Conservation (phyloP, 306 rosid genomes). For the Cucurbita moschata region DNA sequence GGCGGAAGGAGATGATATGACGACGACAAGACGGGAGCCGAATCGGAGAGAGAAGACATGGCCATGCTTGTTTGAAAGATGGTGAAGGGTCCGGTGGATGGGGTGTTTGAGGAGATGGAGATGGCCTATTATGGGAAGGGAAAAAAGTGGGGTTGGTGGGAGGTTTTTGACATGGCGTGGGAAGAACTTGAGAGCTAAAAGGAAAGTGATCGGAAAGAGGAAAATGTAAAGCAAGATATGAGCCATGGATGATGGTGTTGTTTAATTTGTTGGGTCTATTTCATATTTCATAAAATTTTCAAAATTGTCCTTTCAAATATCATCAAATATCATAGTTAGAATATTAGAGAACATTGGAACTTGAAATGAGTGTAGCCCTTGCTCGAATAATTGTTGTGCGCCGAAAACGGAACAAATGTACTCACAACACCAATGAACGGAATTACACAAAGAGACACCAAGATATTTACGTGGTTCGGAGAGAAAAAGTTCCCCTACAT, state of each 20-base stretch:
- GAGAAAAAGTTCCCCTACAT: too few species aligned
- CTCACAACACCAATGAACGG: too few species aligned
- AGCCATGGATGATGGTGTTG: neutral
- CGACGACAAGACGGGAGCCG: conserved; percentile 18
- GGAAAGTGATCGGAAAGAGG: neutral
- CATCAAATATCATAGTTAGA: too few species aligned
- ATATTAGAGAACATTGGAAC: too few species aligned
- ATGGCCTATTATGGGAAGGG: conserved; percentile 42
- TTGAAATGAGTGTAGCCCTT: too few species aligned
- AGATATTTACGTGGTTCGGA: too few species aligned
- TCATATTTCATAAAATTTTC: too few species aligned
- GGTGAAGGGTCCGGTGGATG: conserved; percentile 14
- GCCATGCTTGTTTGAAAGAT: conserved; percentile 29
- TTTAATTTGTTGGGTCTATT: too few species aligned
- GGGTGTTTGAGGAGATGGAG: conserved; percentile 34
- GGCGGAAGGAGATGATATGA: conserved; percentile 34
- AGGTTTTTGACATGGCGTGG: conserved; percentile 23
- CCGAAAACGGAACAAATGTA: too few species aligned
- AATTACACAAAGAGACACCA: too few species aligned
- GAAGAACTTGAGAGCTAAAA: conserved; percentile 12
- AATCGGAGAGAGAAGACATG: conserved; percentile 18
- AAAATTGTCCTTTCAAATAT: too few species aligned
- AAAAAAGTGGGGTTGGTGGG: neutral
- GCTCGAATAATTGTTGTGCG: too few species aligned
- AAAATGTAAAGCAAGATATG: neutral